A percentile compares a stretch with the other conserved stretches of the same genome.
Evolutionary conservation across 169 alveolate genomes (phyloP).

Genomic region (Plasmodium fragile): DNA sequence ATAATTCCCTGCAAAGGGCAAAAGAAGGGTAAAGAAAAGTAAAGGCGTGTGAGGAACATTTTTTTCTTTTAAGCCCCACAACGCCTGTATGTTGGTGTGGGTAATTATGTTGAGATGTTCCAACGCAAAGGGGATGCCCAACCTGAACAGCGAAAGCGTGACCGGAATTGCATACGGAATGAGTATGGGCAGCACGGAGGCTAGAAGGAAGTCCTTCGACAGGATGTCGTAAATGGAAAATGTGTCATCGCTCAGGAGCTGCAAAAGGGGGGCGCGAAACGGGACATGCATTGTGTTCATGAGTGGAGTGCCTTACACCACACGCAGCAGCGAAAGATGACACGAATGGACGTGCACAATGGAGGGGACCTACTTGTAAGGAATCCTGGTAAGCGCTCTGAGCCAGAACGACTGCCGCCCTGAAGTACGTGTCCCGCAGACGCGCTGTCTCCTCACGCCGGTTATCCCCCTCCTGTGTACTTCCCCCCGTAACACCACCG

Average conservation of each 20-base stretch:
- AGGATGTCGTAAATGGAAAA: conserved; percentile 60
- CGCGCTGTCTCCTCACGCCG: not conserved
- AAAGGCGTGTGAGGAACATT: not conserved
- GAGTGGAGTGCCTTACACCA: not conserved
- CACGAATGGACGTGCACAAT: not conserved
- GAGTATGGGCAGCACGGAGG: conserved; percentile 45
- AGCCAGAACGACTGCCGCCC: conserved; percentile 36
- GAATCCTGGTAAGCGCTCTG: conserved; percentile 76
- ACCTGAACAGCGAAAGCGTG: conserved; percentile 40
- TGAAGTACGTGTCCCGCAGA: conserved; percentile 25
- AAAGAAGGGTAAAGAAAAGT: too few relatives aligned
- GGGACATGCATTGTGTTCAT: not conserved
- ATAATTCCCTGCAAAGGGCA: not conserved
- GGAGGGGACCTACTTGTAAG: conserved; percentile 27
- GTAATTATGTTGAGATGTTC: not conserved
- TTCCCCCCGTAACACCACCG: not conserved
- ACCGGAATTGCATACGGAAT: conserved; percentile 59
- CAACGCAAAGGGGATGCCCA: not conserved
- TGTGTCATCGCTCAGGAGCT: conserved; percentile 66
- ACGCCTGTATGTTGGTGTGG: not conserved
- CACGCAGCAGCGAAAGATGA: not conserved
- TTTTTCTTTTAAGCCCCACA: not conserved
- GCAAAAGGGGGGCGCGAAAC: not conserved
- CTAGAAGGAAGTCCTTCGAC: conserved; percentile 71
- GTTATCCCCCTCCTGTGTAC: not conserved